These are phyloP conservation scores for Beauveria bassiana DNA, from an alignment of 2,329 filamentous ascomycete genomes.

Conservation along the genomic window DNA sequence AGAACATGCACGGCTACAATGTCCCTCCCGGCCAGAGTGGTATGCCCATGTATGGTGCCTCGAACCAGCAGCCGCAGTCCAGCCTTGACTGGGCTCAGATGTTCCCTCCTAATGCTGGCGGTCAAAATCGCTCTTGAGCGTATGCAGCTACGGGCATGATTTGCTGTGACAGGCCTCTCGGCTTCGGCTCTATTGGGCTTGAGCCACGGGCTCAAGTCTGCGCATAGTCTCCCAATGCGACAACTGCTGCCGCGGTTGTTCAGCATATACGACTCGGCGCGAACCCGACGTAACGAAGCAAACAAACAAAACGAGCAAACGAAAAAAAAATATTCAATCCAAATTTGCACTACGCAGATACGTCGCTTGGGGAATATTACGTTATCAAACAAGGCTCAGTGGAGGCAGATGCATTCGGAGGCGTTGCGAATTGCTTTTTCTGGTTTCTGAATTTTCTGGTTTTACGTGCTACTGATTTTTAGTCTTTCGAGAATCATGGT, in stretches of 20 bases:
- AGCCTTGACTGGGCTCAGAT: slow-evolving; percentile 70
- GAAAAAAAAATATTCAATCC: neutral
- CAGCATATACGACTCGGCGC: neutral
- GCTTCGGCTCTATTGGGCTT: slow-evolving; percentile 14
- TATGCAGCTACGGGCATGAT: slow-evolving; percentile 26
- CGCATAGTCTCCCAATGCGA: neutral
- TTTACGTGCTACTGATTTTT: slow-evolving; percentile 20
- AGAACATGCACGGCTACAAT: slow-evolving; percentile 57
- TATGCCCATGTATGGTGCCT: slow-evolving; percentile 55
- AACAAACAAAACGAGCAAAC: neutral
- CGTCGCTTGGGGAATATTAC: neutral
- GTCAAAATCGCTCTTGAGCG: slow-evolving; percentile 41
- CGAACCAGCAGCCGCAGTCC: slow-evolving; percentile 53
- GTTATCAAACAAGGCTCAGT: slow-evolving; percentile 17
- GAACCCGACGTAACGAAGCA: neutral
- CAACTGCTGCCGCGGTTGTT: neutral
- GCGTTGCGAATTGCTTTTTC: slow-evolving; percentile 25
- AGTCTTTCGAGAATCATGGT: slow-evolving; percentile 10
- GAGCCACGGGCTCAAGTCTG: slow-evolving; percentile 15
- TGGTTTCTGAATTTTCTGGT: slow-evolving; percentile 17
- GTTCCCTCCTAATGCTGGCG: slow-evolving; percentile 59
- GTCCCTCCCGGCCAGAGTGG: slow-evolving; percentile 56
- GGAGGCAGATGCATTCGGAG: slow-evolving; percentile 30
- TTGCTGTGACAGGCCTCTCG: slow-evolving; percentile 14
- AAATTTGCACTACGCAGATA: neutral